These are phyloP conservation scores for Sphaerulina populicola DNA, from an alignment of 2,329 filamentous ascomycete genomes.

Conservation along the genomic window DNA sequence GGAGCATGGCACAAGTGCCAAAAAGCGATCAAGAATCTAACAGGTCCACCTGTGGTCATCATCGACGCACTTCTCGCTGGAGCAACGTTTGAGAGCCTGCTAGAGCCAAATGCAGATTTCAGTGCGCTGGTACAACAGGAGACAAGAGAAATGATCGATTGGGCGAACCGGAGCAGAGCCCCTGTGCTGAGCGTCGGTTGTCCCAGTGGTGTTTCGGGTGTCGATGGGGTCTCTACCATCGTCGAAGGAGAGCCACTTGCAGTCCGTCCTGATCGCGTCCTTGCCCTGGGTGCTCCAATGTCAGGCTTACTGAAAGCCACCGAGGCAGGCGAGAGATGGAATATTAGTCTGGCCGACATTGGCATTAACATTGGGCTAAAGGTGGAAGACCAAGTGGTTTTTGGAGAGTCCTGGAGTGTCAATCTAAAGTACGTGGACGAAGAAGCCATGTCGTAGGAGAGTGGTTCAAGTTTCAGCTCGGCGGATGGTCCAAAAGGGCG, in stretches of 20 bases:
- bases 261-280: conserved; percentile 71
- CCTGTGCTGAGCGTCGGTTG: conserved; percentile 82
- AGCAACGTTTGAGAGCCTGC: conserved; percentile 78
- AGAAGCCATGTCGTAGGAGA: not conserved
- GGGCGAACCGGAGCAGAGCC: conserved; percentile 81
- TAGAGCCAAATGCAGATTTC: conserved; percentile 38
- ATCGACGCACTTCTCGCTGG: conserved; percentile 85
- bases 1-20: conserved; percentile 51
- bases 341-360: conserved; percentile 73
- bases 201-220: conserved; percentile 78
- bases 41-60: conserved; percentile 66
- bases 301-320: conserved; percentile 73
- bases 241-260: conserved; percentile 70
- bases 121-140: conserved; percentile 62
- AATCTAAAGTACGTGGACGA: conserved; percentile 31
- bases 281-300: conserved; percentile 80
- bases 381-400: conserved; percentile 75
- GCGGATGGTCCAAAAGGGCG: not conserved
- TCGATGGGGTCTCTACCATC: conserved; percentile 57
- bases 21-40: conserved; percentile 45
- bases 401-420: conserved; percentile 78
- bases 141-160: conserved; percentile 83
- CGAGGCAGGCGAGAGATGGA: conserved; percentile 57
- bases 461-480: not conserved
- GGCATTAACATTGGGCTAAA: conserved; percentile 79